phyloP scores from a whole-genome alignment of 2,329 filamentous ascomycete species.

The Didymella lethalis region DNA sequence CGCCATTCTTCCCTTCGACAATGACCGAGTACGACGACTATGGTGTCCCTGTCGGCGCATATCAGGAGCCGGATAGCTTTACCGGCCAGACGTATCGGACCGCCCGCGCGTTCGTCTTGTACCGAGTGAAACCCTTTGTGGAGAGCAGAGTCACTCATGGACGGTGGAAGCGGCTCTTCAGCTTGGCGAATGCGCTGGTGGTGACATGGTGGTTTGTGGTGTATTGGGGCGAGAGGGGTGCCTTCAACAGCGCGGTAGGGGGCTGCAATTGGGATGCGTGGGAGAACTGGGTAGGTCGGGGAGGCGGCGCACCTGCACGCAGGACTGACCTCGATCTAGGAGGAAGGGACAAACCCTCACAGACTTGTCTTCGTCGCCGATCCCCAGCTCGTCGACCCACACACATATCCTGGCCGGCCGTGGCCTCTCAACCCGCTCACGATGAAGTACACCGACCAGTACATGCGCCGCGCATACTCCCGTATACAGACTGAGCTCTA shows the following conservation, averaged over 20 bases:
- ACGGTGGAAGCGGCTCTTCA: constrained; percentile 35
- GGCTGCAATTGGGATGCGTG: constrained; percentile 83
- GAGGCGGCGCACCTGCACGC: not conserved
- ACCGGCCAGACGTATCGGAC: constrained; percentile 41
- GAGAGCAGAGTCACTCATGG: constrained; percentile 24
- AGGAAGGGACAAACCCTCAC: constrained; percentile 78
- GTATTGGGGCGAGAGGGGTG: constrained; percentile 84
- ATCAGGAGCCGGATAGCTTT: constrained; percentile 48
- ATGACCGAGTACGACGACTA: constrained; percentile 53
- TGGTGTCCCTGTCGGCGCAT: constrained; percentile 49
- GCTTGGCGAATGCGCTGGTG: constrained; percentile 62
- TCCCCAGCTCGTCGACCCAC: constrained; percentile 89
- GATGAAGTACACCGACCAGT: constrained; percentile 83
- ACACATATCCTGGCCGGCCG: constrained; percentile 88
- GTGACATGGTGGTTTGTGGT: constrained; percentile 78
- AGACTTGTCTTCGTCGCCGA: constrained; percentile 86
- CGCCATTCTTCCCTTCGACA: constrained; percentile 23
- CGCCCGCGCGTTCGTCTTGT: constrained; percentile 42
- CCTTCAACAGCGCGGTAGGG: constrained; percentile 74
- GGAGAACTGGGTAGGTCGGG: constrained; percentile 82
- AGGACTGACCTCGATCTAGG: constrained; percentile 61
- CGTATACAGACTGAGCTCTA: constrained; percentile 76
- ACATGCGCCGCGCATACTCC: constrained; percentile 83
- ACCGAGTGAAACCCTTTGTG: constrained; percentile 38
- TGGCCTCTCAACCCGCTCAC: constrained; percentile 75